Percentiles rank a stretch among this genome's conserved stretches.
Evolutionary conservation across 108 stramenopile genomes (phyloP).

Genomic region (Mediolabrus comicus): DNA sequence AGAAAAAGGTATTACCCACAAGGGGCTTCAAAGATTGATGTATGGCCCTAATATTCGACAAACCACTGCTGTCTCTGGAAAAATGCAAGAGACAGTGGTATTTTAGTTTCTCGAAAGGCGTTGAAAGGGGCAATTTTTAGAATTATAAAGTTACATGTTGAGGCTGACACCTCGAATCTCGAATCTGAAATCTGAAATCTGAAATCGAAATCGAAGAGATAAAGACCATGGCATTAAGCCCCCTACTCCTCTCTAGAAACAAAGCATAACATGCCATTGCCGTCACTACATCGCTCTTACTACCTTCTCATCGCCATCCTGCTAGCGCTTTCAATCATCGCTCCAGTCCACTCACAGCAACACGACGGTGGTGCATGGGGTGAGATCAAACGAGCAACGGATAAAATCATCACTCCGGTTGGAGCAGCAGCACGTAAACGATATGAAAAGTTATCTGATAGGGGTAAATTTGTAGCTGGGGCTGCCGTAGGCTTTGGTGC

Average conservation of each 20-base stretch:
- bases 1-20: slow-evolving; percentile 44
- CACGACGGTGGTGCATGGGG: slow-evolving; percentile 40
- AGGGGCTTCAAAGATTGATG: slow-evolving; percentile 58
- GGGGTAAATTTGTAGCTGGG: slow-evolving; percentile 29
- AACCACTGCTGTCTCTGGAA: slow-evolving; percentile 76
- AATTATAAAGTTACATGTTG: background rate
- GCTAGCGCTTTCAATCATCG: background rate
- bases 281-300: background rate
- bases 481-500: slow-evolving; percentile 30
- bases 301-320: background rate
- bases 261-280: background rate
- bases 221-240: no score
- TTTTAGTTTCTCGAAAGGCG: slow-evolving; percentile 64
- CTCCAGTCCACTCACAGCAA: background rate
- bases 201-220: no score
- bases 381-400: background rate
- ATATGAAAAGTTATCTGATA: slow-evolving; percentile 27
- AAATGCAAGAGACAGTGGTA: slow-evolving; percentile 76
- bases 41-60: slow-evolving; percentile 47
- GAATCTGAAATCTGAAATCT: no score
- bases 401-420: slow-evolving; percentile 9
- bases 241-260: no score
- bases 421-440: background rate
- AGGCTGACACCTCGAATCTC: background rate
- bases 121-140: slow-evolving; percentile 5